phyloP scores from a whole-genome alignment of 352 stramenopile genomes.

The Phytopythium delawarense region DNA sequence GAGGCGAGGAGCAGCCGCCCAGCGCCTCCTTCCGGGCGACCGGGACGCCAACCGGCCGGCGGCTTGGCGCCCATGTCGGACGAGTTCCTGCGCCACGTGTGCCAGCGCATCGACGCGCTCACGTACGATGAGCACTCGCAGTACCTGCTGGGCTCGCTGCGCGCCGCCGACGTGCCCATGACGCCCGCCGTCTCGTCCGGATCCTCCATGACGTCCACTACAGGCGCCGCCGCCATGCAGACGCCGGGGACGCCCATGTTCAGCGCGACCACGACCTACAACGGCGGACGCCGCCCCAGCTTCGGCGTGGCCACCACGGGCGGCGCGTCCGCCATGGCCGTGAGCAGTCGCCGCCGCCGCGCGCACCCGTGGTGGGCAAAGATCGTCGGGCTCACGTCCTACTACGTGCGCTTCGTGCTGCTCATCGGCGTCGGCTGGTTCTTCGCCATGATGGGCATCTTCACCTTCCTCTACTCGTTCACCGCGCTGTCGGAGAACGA shows the following conservation, averaged over 20 bases:
- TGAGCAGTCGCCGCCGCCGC: slow-evolving; percentile 17
- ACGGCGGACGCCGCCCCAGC: neutral
- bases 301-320: neutral
- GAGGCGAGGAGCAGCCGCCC: too few relatives aligned
- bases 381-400: slow-evolving; percentile 32
- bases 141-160: slow-evolving; percentile 36
- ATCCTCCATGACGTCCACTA: neutral
- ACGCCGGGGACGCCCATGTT: neutral
- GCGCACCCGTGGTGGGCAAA: slow-evolving; percentile 17
- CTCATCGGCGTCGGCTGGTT: slow-evolving; percentile 47
- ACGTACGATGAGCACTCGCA: slow-evolving; percentile 42
- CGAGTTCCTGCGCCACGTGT: slow-evolving; percentile 39
- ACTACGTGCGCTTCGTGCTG: slow-evolving; percentile 41
- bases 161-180: slow-evolving; percentile 10
- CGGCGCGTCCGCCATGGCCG: neutral
- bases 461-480: slow-evolving; percentile 30
- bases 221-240: neutral
- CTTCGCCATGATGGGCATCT: slow-evolving; percentile 34
- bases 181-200: slow-evolving; percentile 15
- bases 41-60: slow-evolving; percentile 9
- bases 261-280: neutral
- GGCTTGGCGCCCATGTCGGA: slow-evolving; percentile 9
- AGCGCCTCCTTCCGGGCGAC: too few relatives aligned
- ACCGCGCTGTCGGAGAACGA: slow-evolving; percentile 13
- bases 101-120: slow-evolving; percentile 49